Base-by-base conservation (phyloP, 202 grass and related monocot genomes). In the Elaeis oleifera region DNA sequence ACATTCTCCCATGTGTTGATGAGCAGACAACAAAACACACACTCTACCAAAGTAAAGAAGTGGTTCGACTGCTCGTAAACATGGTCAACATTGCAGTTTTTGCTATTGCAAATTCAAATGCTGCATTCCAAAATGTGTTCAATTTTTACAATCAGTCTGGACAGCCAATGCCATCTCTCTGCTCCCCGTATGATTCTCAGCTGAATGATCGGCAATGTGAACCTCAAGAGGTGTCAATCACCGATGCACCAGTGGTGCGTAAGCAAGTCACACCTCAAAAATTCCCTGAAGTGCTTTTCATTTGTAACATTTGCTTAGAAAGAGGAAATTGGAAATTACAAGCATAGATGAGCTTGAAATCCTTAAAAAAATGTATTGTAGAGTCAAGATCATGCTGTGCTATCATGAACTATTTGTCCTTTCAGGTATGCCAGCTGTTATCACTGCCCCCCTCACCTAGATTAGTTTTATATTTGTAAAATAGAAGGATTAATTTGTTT, bases 1-100 rank as follows among this genome's bases (percentile, higher is more conserved):
- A 70, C 76, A 76, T 96, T 64, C 87, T 96, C 59, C 92, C 92
- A 18, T 96, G 87, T 63, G 92, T 96, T 20, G 84, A 90, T 15
- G 87, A 89, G 69, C 80, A 74, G 21, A 96, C 81, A 39, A 88
- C 92, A 6, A 91, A 91, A 65, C 84, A 76, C 58, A 89, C 92
- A 28, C 71, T 97, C 66, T 89, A 97, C 55, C 84, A 97, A 71
- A 86, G 92, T 18, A 97, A 97, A 83, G 13, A 81, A 31, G 88
- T 97, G 0, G 79, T 97, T 54, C 69, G 79, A 55, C 68, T 76
- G 32, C 84, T 97, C 36, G 92, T 97, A 25, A 69, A 53, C 18
- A 73, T 92, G 54, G 79, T 97, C 51, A 97, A 92, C 49, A 82
- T 36, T 25, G 88, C 78, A 75, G 92, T 97, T 77, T 95, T 78